phyloP scores from a whole-genome alignment of 805 yeast species.

The Schwanniomyces pseudopolymorphus region DNA sequence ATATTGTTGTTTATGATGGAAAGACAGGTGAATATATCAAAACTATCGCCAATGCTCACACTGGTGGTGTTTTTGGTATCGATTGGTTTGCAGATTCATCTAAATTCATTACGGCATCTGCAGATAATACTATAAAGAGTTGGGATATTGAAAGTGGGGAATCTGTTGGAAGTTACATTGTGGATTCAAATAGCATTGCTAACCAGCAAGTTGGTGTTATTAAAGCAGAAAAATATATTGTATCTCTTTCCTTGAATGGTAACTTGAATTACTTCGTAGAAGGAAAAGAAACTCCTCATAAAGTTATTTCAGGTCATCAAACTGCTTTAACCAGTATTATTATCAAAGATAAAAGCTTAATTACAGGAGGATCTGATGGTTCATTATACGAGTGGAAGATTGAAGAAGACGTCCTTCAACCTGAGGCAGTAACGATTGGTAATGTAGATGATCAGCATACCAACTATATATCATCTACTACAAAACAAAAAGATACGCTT shows the following conservation, averaged over 20 bases:
- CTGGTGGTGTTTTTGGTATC: slow-evolving; percentile 79
- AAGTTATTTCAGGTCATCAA: slow-evolving; percentile 73
- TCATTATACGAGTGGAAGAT: slow-evolving; percentile 60
- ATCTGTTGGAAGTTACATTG: slow-evolving; percentile 48
- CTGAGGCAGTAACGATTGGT: slow-evolving; percentile 35
- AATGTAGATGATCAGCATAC: slow-evolving; percentile 48
- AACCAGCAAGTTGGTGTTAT: slow-evolving; percentile 82
- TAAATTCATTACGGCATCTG: slow-evolving; percentile 75
- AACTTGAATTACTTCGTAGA: slow-evolving; percentile 58
- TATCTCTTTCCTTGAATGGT: slow-evolving; percentile 73
- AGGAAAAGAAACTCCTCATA: slow-evolving; percentile 33
- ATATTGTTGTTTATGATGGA: slow-evolving; percentile 79
- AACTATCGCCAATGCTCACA: slow-evolving; percentile 54
- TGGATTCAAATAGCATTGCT: slow-evolving; percentile 41
- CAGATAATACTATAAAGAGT: slow-evolving; percentile 72
- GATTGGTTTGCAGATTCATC: slow-evolving; percentile 61
- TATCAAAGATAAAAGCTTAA: slow-evolving; percentile 26
- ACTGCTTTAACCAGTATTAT: slow-evolving; percentile 67
- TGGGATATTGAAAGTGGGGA: slow-evolving; percentile 51
- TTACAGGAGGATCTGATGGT: slow-evolving; percentile 85
- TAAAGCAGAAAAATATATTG: slow-evolving; percentile 55
- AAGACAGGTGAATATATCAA: slow-evolving; percentile 73
- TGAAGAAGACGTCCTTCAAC: slow-evolving; percentile 9
- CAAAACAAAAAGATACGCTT: slow-evolving; percentile 22
- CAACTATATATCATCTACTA: slow-evolving; percentile 63